phyloP scores from a whole-genome alignment of 345 rosid species.

The Lumnitzera littorea region DNA sequence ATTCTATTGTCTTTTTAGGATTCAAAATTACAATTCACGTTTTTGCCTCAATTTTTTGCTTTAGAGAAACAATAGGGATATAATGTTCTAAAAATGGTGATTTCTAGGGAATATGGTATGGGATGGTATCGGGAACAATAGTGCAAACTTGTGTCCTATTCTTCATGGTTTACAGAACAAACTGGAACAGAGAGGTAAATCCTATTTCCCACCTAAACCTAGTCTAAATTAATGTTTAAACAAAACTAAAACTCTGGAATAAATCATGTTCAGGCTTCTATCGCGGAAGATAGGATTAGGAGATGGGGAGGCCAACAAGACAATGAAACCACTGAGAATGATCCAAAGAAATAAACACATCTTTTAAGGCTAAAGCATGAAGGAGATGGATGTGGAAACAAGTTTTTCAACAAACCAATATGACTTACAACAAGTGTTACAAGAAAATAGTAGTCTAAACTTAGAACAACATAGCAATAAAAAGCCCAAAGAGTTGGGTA shows the following conservation, averaged over 20 bases:
- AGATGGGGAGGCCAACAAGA: constrained; percentile 48
- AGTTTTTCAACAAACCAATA: not conserved
- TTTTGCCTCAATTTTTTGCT: not conserved
- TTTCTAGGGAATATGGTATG: constrained; percentile 67
- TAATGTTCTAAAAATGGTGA: not conserved
- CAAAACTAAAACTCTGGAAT: too few species aligned
- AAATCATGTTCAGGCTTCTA: constrained; percentile 40
- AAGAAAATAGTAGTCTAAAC: too few species aligned
- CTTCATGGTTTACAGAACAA: constrained; percentile 52
- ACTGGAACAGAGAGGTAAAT: constrained; percentile 61
- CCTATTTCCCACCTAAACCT: not conserved
- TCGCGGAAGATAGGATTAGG: constrained; percentile 53
- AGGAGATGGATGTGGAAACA: not conserved
- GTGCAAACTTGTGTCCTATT: constrained; percentile 48
- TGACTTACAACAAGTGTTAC: not conserved
- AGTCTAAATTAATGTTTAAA: not conserved
- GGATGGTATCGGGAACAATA: constrained; percentile 62
- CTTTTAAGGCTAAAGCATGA: not conserved
- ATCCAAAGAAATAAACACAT: constrained; percentile 1
- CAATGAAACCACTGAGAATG: not conserved
- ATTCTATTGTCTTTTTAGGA: too few species aligned
- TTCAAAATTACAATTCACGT: too few species aligned
- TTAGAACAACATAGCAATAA: too few species aligned
- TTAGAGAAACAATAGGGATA: not conserved
- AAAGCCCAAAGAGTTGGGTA: too few species aligned